A percentile compares a stretch with the other conserved stretches of the same genome.
Conservation (phyloP, 169 alveolate species). For the Cryptosporidium sp. region DNA sequence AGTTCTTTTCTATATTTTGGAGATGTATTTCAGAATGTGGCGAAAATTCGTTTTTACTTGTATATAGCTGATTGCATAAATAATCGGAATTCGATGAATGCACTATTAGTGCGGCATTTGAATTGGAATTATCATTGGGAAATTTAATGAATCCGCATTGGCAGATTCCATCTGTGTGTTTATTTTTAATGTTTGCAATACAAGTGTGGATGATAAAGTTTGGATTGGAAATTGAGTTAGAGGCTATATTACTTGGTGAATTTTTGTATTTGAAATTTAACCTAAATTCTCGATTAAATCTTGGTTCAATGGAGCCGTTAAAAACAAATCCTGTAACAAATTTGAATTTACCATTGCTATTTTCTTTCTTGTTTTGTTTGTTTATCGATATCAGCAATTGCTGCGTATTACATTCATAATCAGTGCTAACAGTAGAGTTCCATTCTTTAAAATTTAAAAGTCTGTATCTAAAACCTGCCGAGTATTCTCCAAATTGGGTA, state of each 20-base stretch:
- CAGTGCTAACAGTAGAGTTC: background rate
- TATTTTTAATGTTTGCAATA: conserved; percentile 11
- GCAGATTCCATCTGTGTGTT: background rate
- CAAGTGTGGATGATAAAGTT: conserved; percentile 16
- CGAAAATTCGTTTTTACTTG: background rate
- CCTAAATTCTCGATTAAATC: conserved; percentile 6
- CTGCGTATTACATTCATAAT: background rate
- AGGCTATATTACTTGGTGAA: background rate
- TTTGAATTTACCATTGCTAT: background rate
- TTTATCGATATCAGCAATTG: background rate
- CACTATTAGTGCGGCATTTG: conserved; percentile 26
- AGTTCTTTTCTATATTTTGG: background rate
- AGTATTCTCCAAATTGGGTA: conserved; percentile 15
- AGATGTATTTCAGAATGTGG: background rate
- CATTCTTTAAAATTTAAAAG: background rate
- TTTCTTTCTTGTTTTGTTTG: background rate
- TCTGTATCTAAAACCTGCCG: conserved; percentile 72
- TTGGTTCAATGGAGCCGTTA: conserved; percentile 12
- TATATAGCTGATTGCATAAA: conserved; percentile 25
- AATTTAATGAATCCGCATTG: conserved; percentile 34
- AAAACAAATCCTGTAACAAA: conserved; percentile 28
- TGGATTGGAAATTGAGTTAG: background rate
- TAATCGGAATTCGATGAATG: conserved; percentile 26
- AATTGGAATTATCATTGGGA: background rate
- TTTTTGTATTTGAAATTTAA: conserved; percentile 13